Evolutionary conservation across 345 rosid species (phyloP), one percentile per base, ranked within the genome.

Genomic region (Erodium maritimum): DNA sequence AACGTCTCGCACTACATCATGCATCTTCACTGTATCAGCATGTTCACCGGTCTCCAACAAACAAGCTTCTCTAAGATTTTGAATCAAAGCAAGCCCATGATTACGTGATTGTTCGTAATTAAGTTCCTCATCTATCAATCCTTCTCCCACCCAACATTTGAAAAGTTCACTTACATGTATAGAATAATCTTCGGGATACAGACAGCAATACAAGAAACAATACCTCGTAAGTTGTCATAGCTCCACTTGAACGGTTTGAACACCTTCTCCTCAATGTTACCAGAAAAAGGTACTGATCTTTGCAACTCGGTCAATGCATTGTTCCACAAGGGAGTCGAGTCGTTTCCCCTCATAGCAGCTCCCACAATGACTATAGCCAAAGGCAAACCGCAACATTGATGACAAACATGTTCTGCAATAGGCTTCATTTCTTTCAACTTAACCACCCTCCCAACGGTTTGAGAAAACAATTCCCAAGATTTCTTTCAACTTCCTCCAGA

Each of bases 321-420:
- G 24, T 63, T 61, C 87, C 87, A 82, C 54, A 70, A 58, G 58
- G n/a, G n/a, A n/a, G n/a, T 59, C 25, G 13, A 29, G 24, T 48
- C 9, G 53, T 54, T 68, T 10, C 66, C 64, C 25, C 73, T 73
- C 83, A 72, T 64, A 3, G 80, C 67, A 63, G 59, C 64, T 20
- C 76, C 82, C 52, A 77, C 61, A 0, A 77, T 75, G 19, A 69
- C 55, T 57, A 82, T 65, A 20, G 84, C 87, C 63, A 79, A 67
- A 4, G 87, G 84, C 66, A 82, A 67, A 12, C 78, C 75, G 13
- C 71, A 62, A 19, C 87, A 82, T 63, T 67, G 78, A 18, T 25
- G 33, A 1, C 68, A 61, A 51, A 77, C 60, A 6, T 53, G 55
- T 57, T 24, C n/a, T 4, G 80, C 82, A 42, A 7, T 3, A 46